These are phyloP conservation scores for Phytophthora podocarpi DNA, from an alignment of 352 stramenopile species.

Conservation along the genomic window DNA sequence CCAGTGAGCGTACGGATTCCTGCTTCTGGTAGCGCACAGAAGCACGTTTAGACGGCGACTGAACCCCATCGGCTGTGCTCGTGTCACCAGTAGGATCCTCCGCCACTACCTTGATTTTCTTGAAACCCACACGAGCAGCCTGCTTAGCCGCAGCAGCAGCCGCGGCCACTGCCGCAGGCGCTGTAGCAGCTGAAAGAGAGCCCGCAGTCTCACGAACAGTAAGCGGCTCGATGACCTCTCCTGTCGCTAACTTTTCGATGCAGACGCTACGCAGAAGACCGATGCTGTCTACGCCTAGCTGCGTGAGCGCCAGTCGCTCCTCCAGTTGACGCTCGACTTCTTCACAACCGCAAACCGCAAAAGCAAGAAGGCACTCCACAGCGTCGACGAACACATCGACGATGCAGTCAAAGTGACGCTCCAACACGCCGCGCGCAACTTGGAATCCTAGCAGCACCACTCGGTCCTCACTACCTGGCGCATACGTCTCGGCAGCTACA, in stretches of 20 bases:
- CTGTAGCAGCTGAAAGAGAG: conserved; percentile 10
- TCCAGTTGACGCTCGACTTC: conserved; percentile 58
- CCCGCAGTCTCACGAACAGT: conserved; percentile 25
- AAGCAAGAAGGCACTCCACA: conserved; percentile 81
- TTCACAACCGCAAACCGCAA: conserved; percentile 76
- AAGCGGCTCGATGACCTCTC: conserved; percentile 71
- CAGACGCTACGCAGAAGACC: conserved; percentile 67
- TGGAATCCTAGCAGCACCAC: conserved; percentile 86
- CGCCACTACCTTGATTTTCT: conserved; percentile 52
- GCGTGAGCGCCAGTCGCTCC: conserved; percentile 61
- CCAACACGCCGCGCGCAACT: conserved; percentile 88
- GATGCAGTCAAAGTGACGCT: conserved; percentile 75
- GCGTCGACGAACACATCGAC: conserved; percentile 83
- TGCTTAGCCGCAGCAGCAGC: conserved; percentile 33
- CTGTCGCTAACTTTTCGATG: conserved; percentile 72
- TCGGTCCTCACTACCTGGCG: conserved; percentile 70
- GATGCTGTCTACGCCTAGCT: conserved; percentile 77
- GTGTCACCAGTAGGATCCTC: conserved; percentile 21
- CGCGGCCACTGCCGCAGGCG: conserved; percentile 10
- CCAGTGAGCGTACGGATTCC: conserved; percentile 58
- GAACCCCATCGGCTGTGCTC: conserved; percentile 4
- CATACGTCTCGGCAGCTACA: conserved; percentile 87
- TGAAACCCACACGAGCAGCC: conserved; percentile 58
- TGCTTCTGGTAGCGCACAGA: conserved; percentile 71
- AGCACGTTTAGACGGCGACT: conserved; percentile 31